Evolutionary conservation across 2,329 filamentous ascomycete genomes (phyloP).

Genomic region (Spiromastix sp.): DNA sequence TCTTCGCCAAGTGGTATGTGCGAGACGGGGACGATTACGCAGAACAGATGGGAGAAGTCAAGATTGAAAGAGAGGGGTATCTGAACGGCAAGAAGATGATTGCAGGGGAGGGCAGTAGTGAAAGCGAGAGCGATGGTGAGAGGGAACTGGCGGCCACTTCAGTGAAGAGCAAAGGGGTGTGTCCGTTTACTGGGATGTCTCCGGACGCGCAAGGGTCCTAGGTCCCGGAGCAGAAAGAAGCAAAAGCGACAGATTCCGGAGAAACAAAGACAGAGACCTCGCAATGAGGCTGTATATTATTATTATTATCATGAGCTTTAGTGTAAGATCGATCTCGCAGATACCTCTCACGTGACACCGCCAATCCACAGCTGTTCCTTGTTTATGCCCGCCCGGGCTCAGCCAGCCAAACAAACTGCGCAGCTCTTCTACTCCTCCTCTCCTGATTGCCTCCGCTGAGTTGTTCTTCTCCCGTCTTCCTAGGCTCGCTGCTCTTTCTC

Average conservation of each 20-base stretch:
- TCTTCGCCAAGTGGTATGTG: constrained; percentile 76
- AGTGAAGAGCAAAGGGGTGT: too few relatives aligned
- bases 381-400: too few relatives aligned
- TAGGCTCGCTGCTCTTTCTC: too few relatives aligned
- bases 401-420: constrained; percentile 2
- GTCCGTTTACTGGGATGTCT: background rate
- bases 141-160: too few relatives aligned
- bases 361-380: too few relatives aligned
- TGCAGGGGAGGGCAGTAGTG: constrained; percentile 16
- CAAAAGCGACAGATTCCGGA: background rate
- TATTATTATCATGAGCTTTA: too few relatives aligned
- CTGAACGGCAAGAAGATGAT: constrained; percentile 52
- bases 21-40: constrained; percentile 54
- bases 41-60: constrained; percentile 34
- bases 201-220: background rate
- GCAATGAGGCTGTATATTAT: too few relatives aligned
- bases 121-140: background rate
- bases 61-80: constrained; percentile 53
- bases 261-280: too few relatives aligned
- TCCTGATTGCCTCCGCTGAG: too few relatives aligned
- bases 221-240: background rate
- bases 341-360: too few relatives aligned
- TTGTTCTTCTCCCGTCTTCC: too few relatives aligned
- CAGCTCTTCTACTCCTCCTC: background rate
- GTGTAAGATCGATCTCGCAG: too few relatives aligned